Evolutionary conservation across 2,329 filamentous ascomycete genomes (phyloP).

Genomic region (Dactylellina haptotyla): DNA sequence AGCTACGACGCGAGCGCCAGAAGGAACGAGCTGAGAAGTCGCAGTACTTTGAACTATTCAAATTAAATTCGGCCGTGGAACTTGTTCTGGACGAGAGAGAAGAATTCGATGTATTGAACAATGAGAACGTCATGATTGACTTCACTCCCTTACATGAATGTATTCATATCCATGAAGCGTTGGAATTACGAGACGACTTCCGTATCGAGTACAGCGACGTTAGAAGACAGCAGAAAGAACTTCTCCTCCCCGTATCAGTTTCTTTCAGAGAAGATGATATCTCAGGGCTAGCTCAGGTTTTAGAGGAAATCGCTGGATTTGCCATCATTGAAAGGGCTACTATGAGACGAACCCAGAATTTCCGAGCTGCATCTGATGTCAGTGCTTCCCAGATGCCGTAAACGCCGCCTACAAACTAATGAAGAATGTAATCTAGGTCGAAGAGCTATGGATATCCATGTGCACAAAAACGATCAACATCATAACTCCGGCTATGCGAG

Average conservation of each 20-base stretch:
- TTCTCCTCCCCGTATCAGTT: conserved; percentile 80
- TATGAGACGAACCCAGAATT: conserved; percentile 83
- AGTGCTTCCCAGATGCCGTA: conserved; percentile 58
- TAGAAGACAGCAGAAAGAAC: conserved; percentile 87
- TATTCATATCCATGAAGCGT: conserved; percentile 92
- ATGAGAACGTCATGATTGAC: conserved; percentile 92
- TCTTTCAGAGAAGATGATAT: conserved; percentile 84
- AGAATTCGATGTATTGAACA: conserved; percentile 93
- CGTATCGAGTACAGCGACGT: conserved; percentile 91
- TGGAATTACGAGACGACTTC: conserved; percentile 92
- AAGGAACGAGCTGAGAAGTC: conserved; percentile 82
- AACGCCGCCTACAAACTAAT: not conserved
- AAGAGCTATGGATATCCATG: conserved; percentile 98
- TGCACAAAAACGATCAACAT: conserved; percentile 85
- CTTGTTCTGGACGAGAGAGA: conserved; percentile 93
- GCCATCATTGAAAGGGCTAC: conserved; percentile 96
- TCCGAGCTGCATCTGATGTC: conserved; percentile 84
- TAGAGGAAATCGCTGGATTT: conserved; percentile 95
- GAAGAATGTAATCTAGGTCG: conserved; percentile 70
- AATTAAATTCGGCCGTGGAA: conserved; percentile 93
- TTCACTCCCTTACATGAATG: conserved; percentile 95
- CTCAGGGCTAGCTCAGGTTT: conserved; percentile 77
- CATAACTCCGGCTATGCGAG: conserved; percentile 79
- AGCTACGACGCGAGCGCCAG: conserved; percentile 82
- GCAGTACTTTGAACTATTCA: conserved; percentile 79